Evolutionary conservation across 805 yeast species (phyloP).

Genomic region (Suhomyces sp.): DNA sequence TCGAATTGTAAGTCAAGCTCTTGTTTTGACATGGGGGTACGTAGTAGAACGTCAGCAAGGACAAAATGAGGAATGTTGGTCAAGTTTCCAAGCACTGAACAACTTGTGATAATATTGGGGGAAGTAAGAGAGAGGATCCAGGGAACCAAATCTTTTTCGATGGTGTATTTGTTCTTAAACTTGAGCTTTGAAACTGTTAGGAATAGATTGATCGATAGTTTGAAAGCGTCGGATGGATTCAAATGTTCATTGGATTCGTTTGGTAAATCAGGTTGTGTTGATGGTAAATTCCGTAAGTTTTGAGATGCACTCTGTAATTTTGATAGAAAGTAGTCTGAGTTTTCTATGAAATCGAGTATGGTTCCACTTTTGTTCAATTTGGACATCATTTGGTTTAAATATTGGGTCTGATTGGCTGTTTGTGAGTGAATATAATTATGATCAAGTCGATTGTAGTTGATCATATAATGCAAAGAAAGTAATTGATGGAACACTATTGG

Average conservation of each 20-base stretch:
- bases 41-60: slow-evolving; percentile 33
- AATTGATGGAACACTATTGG: slow-evolving; percentile 7
- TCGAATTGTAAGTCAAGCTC: slow-evolving; percentile 38
- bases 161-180: slow-evolving; percentile 1
- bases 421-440: background rate
- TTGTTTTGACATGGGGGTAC: slow-evolving; percentile 34
- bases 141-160: slow-evolving; percentile 9
- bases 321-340: too few relatives aligned
- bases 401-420: background rate
- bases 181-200: background rate
- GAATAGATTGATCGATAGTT: background rate
- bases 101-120: slow-evolving; percentile 30
- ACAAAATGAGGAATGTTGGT: slow-evolving; percentile 40
- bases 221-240: too few relatives aligned
- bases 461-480: slow-evolving; percentile 4
- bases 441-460: background rate
- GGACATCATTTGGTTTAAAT: too few relatives aligned
- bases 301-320: too few relatives aligned
- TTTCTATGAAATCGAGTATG: too few relatives aligned
- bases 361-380: too few relatives aligned
- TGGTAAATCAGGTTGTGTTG: too few relatives aligned
- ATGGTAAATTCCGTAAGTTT: too few relatives aligned
- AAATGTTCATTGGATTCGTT: too few relatives aligned
- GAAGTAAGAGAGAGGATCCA: slow-evolving; percentile 38
- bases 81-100: slow-evolving; percentile 28